Conservation (phyloP, 192 early-diverging fungal genomes). For the Coemansia aciculifera region DNA sequence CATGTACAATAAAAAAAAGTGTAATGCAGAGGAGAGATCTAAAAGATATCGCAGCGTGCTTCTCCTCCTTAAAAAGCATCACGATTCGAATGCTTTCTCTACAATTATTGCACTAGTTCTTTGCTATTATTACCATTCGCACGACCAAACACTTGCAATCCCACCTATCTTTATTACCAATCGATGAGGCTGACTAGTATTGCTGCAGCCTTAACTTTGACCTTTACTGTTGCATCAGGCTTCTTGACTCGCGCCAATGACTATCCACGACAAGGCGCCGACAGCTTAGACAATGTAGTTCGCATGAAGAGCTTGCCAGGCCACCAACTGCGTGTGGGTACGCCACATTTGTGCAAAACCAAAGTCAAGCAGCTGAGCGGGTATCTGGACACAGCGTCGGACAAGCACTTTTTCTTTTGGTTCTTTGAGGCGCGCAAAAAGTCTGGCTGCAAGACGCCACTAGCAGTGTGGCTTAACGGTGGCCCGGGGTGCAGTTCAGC, state of each 20-base stretch:
- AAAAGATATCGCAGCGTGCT: not conserved
- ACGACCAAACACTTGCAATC: not conserved
- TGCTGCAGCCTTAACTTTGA: not conserved
- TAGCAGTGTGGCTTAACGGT: constrained; percentile 76
- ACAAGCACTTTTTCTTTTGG: constrained; percentile 89
- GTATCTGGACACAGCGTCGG: constrained; percentile 62
- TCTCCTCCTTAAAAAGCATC: not conserved
- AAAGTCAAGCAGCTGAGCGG: constrained; percentile 83
- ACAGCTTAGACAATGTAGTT: not conserved
- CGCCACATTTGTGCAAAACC: constrained; percentile 74
- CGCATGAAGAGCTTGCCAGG: constrained; percentile 6
- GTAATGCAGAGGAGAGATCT: not conserved
- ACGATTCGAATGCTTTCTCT: not conserved
- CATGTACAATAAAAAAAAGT: not conserved
- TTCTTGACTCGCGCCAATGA: not conserved
- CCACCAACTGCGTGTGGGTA: constrained; percentile 16
- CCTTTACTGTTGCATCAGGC: not conserved
- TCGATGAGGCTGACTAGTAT: not conserved
- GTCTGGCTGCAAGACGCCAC: constrained; percentile 63
- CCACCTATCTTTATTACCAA: not conserved
- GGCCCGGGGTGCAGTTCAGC: constrained; percentile 80
- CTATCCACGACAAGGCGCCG: not conserved
- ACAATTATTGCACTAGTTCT: not conserved
- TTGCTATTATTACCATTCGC: not conserved
- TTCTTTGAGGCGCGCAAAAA: constrained; percentile 87